Evolutionary conservation across 768 basidiomycete genomes (phyloP).

Genomic region (Leucogyrophana mollusca): DNA sequence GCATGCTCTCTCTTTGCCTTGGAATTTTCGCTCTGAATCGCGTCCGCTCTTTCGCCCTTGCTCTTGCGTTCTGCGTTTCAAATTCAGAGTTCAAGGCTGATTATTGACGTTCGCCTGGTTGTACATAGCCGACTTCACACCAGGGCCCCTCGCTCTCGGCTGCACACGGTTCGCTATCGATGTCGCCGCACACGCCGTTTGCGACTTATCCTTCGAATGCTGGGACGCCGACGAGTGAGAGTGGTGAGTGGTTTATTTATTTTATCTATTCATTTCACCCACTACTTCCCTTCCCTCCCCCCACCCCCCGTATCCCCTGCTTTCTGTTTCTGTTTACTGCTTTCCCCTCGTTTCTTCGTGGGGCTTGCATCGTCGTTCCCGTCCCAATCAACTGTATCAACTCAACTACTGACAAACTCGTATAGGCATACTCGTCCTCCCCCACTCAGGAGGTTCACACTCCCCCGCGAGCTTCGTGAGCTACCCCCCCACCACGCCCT

Average conservation of each 20-base stretch:
- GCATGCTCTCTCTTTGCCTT: too few species aligned
- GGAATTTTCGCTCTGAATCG: too few species aligned
- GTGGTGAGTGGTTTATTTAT: slow-evolving; percentile 19
- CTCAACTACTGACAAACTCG: not conserved
- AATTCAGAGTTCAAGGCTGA: too few species aligned
- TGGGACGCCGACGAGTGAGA: slow-evolving; percentile 24
- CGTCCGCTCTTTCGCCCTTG: too few species aligned
- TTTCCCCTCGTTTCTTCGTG: not conserved
- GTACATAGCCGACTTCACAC: slow-evolving; percentile 1
- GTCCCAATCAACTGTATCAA: not conserved
- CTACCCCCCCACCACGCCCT: slow-evolving; percentile 1
- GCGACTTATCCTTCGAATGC: slow-evolving; percentile 20
- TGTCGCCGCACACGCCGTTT: slow-evolving; percentile 16
- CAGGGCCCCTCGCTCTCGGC: too few species aligned
- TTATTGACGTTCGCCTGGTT: too few species aligned
- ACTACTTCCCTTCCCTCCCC: too few species aligned
- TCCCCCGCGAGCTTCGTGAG: slow-evolving; percentile 25
- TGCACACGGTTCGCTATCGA: slow-evolving; percentile 12
- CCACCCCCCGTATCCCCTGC: too few species aligned
- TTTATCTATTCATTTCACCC: too few species aligned
- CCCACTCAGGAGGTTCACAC: slow-evolving; percentile 8
- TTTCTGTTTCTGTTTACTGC: not conserved
- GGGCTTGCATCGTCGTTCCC: not conserved
- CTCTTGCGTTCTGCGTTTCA: too few species aligned
- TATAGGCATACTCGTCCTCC: not conserved